Conservation (phyloP, 768 basidiomycete genomes). For the Podaxis carcinomalis region DNA sequence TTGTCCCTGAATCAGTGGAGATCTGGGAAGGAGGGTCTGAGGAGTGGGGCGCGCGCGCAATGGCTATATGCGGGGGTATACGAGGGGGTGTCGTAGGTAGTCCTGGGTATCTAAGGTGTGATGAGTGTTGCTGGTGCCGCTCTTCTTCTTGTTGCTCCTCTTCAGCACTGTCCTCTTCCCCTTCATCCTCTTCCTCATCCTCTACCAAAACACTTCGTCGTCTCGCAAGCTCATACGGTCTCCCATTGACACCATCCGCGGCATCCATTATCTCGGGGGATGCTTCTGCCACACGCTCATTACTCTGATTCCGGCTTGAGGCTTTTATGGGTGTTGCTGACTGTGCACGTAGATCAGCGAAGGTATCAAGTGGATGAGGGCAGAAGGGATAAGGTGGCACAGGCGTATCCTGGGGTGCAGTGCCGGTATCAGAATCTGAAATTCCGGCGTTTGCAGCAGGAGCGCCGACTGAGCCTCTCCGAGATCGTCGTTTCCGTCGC, state of each 20-base stretch:
- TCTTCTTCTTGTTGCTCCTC: constrained; percentile 30
- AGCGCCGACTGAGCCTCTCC: constrained; percentile 32
- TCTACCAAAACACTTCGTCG: constrained; percentile 66
- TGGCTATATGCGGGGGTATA: constrained; percentile 21
- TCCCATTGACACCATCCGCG: constrained; percentile 24
- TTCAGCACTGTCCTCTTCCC: constrained; percentile 26
- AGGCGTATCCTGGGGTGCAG: constrained; percentile 59
- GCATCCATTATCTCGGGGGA: constrained; percentile 15
- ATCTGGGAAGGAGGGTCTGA: constrained; percentile 50
- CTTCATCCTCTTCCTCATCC: constrained; percentile 61
- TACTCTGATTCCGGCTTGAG: constrained; percentile 25
- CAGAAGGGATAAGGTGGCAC: constrained; percentile 48
- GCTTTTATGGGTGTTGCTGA: constrained; percentile 41
- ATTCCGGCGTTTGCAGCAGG: constrained; percentile 42
- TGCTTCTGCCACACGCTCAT: constrained; percentile 23
- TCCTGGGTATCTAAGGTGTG: constrained; percentile 34
- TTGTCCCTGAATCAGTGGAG: constrained; percentile 39
- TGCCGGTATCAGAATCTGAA: constrained; percentile 47
- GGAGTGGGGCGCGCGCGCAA: constrained; percentile 39
- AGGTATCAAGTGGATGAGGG: constrained; percentile 35
- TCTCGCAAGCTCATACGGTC: constrained; percentile 37
- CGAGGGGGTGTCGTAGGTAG: constrained; percentile 42
- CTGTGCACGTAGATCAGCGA: constrained; percentile 35
- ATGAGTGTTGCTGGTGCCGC: constrained; percentile 21
- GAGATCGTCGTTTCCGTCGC: constrained; percentile 55